Percentiles rank a stretch among this genome's conserved stretches.
phyloP scores from a whole-genome alignment of 2,329 filamentous ascomycete genomes.

The Epichloe festucae region DNA sequence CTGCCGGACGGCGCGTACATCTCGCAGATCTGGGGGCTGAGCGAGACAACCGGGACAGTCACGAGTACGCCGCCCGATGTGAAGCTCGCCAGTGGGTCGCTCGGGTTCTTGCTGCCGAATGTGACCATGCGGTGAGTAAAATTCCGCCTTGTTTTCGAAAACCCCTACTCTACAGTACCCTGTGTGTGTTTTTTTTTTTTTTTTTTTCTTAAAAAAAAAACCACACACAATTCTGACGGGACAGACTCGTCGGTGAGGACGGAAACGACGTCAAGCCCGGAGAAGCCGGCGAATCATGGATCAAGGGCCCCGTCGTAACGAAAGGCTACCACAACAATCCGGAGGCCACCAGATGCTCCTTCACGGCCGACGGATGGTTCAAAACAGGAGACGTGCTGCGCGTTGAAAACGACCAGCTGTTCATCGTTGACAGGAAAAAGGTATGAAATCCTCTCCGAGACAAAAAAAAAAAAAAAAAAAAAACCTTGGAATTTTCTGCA shows the following conservation, averaged over 20 bases:
- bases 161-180: neutral
- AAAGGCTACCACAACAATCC: slow-evolving; percentile 60
- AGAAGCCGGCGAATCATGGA: slow-evolving; percentile 46
- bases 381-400: slow-evolving; percentile 69
- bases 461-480: too few relatives aligned
- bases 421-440: slow-evolving; percentile 71
- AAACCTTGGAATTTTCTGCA: too few relatives aligned
- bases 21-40: slow-evolving; percentile 44
- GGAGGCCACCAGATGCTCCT: slow-evolving; percentile 48
- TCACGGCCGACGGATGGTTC: slow-evolving; percentile 48
- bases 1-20: slow-evolving; percentile 29
- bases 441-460: slow-evolving; percentile 12
- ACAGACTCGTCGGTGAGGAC: slow-evolving; percentile 26
- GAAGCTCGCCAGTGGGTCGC: slow-evolving; percentile 32
- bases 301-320: slow-evolving; percentile 59
- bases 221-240: neutral
- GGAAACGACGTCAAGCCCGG: slow-evolving; percentile 26
- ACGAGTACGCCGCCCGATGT: slow-evolving; percentile 30
- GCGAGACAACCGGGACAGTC: slow-evolving; percentile 38
- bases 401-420: slow-evolving; percentile 56
- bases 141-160: neutral
- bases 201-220: neutral
- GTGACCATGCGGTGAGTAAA: slow-evolving; percentile 14
- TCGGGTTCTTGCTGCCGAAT: slow-evolving; percentile 21
- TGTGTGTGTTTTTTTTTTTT: too few relatives aligned